Base-by-base conservation (phyloP, 176 grass and related monocot genomes). In the Carex littledalei region DNA sequence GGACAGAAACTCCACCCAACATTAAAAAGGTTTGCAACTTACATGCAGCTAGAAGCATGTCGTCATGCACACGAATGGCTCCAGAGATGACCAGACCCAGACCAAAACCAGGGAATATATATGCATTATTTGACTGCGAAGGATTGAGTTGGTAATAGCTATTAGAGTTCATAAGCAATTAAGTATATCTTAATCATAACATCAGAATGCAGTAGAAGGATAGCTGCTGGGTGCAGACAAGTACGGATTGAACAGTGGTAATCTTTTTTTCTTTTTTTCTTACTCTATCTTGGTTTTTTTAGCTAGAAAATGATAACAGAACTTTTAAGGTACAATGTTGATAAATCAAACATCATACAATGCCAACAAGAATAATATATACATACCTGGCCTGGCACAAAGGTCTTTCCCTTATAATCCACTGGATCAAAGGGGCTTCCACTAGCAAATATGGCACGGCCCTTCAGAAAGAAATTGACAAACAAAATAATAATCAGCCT, bases 21-120 rank as follows among this genome's bases (percentile, higher is more conserved):
- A 53, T 14, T 13, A 77, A 29, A 76, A 76, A 13, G 3, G 52
- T 57, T 53, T 8, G 26, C 21, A 7, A 91, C 93, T 99, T 92
- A 99, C 97, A 91, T 66, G 97, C 97, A 67, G 93, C 97, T 75
- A 99, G 91, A 91, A 99, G 97, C 93, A 99, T 92, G 74, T 99
- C 93, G 26, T 99, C 97, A 3, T 91, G 97, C 39, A 99, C 93
- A 10, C 93, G 93, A 45, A 91, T 87, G 41, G 97, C 93, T 87
- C 97, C 97, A 84, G 93, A 92, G 1, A 94, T 94, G 1, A 99
- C 87, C 14, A 99, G 74, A 34, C 97, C 97, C 58, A 99, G 97
- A 67, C 97, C 97, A 55, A 99, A 84, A 84, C 97, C 93, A 67
- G 97, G 97, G 89, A 99, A 99, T 87, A 99, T 90, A 88, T 99